A percentile compares a stretch with the other conserved stretches of the same genome.
phyloP scores from a whole-genome alignment of 2,329 filamentous ascomycete genomes.

The Alternaria brassicicola region DNA sequence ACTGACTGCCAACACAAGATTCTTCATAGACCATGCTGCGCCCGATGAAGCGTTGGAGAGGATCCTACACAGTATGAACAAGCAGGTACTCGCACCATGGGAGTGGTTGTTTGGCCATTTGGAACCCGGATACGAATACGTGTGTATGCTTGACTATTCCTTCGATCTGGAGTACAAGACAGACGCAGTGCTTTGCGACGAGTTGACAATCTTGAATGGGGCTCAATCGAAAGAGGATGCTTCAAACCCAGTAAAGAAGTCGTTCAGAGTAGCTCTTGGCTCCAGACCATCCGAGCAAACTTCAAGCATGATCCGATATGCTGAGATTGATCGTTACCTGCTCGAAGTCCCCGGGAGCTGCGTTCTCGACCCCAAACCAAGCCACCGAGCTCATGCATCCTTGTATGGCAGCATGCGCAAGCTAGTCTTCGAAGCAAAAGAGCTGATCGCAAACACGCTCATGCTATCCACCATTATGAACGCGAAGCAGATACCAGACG shows the following conservation, averaged over 20 bases:
- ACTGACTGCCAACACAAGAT: conserved; percentile 4
- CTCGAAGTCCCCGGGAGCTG: conserved; percentile 1
- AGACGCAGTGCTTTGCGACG: neutral
- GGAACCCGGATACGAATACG: conserved; percentile 11
- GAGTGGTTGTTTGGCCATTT: conserved; percentile 13
- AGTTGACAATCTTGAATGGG: neutral
- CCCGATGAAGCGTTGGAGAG: neutral
- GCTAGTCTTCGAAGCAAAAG: conserved; percentile 6
- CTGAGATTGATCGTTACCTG: conserved; percentile 8
- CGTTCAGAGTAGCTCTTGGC: neutral
- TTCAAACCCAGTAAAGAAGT: neutral
- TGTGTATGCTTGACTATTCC: conserved; percentile 12
- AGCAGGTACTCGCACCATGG: conserved; percentile 1
- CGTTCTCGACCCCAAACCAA: neutral
- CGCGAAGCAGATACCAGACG: conserved; percentile 5
- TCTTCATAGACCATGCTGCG: conserved; percentile 5
- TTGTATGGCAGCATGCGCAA: neutral
- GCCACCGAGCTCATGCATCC: neutral
- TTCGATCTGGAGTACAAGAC: neutral
- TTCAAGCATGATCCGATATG: neutral
- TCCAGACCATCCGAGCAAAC: neutral
- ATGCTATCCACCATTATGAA: conserved; percentile 7
- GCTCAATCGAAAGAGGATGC: neutral
- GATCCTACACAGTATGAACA: conserved; percentile 7
- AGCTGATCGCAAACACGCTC: neutral